Evolutionary conservation across 306 rosid genomes (phyloP), one percentile per base, ranked within the genome.

Genomic region (Ochetophila trinervis): DNA sequence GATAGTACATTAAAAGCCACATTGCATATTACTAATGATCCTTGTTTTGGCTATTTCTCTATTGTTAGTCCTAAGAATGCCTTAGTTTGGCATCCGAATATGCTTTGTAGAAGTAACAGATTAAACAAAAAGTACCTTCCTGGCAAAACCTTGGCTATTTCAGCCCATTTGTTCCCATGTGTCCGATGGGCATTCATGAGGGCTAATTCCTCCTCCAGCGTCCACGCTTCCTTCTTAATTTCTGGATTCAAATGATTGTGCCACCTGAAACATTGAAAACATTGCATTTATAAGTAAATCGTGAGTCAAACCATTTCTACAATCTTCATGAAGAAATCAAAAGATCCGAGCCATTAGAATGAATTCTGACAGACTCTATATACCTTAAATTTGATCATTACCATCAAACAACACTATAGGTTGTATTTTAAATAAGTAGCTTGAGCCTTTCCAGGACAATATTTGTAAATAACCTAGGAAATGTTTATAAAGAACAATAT

Each of bases 151-250:
- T 80, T 87, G 22, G 99, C 99, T 63, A 93, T 93, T 83, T 93
- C 96, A 62, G 99, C 99, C 99, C 99, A 93, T 80, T 86, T 90
- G 77, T 93, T 93, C 79, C 97, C 99, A 76, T 88, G 80, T 14
- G 60, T 52, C 65, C 37, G 86, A 82, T 93, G 99, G 74, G 97
- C 96, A 68, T 84, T 77, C 96, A 93, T 93, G 55, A 93, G 80
- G 54, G 90, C 86, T 66, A 83, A 61, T 80, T 93, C 99, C 87
- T 93, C 99, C 40, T 84, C 96, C 74, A 79, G 67, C 3, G 95
- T 84, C 99, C 99, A 93, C 42, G 99, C 96, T 62, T 87, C 99
- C 76, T 82, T 93, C 78, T 84, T 93, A 81, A 93, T 93, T 18
- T 80, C 91, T 44, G 99, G 99, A 80, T 93, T 93, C 70, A 93